Evolutionary conservation across 345 rosid species (phyloP).

Genomic region (Hibiscus trionum): DNA sequence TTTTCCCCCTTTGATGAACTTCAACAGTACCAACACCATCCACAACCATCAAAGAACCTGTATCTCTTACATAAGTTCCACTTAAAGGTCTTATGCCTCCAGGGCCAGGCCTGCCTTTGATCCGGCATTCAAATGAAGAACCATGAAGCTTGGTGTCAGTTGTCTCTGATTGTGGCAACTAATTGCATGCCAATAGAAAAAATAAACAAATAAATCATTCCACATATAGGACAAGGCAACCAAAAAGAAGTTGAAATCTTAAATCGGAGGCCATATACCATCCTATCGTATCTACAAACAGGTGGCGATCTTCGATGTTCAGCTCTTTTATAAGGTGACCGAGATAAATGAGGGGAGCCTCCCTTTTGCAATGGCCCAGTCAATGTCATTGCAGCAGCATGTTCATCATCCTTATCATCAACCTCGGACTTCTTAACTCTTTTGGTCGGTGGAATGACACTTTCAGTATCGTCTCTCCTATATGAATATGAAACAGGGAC

Average conservation of each 20-base stretch:
- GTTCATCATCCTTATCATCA: conserved; percentile 57
- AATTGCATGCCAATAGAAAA: conserved; percentile 19
- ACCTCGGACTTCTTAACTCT: conserved; percentile 38
- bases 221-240: conserved; percentile 2
- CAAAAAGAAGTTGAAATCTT: neutral
- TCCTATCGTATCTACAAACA: conserved; percentile 50
- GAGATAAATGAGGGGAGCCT: conserved; percentile 56
- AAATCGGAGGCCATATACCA: conserved; percentile 37
- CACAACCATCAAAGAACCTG: conserved; percentile 41
- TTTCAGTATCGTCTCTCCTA: conserved; percentile 44
- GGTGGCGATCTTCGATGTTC: conserved; percentile 44
- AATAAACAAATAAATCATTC: neutral
- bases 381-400: conserved; percentile 65
- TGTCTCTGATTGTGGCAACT: conserved; percentile 37
- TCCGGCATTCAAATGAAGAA: conserved; percentile 35
- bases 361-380: conserved; percentile 59
- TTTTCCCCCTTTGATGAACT: conserved; percentile 54
- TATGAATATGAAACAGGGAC: conserved; percentile 51
- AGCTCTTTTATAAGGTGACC: conserved; percentile 32
- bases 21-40: conserved; percentile 52
- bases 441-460: conserved; percentile 34
- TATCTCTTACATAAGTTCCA: conserved; percentile 38
- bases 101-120: conserved; percentile 36
- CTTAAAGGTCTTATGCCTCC: conserved; percentile 30
- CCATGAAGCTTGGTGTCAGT: conserved; percentile 31